Percentiles rank a stretch among this genome's conserved stretches.
Conservation (phyloP, 495 filamentous ascomycete genomes). For the Penicillium salamii region DNA sequence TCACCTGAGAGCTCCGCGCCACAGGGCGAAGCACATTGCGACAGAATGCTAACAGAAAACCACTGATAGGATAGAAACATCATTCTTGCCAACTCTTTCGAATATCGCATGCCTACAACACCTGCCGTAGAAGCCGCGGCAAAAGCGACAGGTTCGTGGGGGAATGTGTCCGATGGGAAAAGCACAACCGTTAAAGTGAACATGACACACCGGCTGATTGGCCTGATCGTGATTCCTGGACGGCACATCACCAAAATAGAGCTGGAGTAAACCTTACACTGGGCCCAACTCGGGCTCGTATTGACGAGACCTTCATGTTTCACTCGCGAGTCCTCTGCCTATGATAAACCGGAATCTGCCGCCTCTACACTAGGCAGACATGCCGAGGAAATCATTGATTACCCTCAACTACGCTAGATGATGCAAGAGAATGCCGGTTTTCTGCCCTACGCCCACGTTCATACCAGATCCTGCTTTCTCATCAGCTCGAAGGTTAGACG, state of each 20-base stretch:
- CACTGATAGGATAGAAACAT: constrained; percentile 70
- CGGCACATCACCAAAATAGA: constrained; percentile 84
- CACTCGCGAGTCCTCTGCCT: constrained; percentile 7
- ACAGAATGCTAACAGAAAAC: constrained; percentile 2
- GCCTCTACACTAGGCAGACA: not conserved
- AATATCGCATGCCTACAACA: constrained; percentile 73
- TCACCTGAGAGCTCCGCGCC: not conserved
- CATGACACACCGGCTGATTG: constrained; percentile 82
- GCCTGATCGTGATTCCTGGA: constrained; percentile 87
- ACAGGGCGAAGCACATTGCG: not conserved
- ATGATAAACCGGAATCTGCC: constrained; percentile 5
- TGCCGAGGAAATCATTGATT: not conserved
- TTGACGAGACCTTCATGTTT: constrained; percentile 23
- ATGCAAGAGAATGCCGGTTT: constrained; percentile 1
- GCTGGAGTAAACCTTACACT: constrained; percentile 59
- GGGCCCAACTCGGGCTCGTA: constrained; percentile 14
- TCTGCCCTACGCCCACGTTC: constrained; percentile 4
- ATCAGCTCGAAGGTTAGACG: constrained; percentile 9
- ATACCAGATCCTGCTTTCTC: constrained; percentile 8
- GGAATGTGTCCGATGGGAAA: constrained; percentile 24
- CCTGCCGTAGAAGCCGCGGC: constrained; percentile 44
- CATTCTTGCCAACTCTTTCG: constrained; percentile 78
- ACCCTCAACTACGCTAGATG: constrained; percentile 1
- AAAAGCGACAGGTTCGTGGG: constrained; percentile 20
- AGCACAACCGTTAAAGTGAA: constrained; percentile 51